Evolutionary conservation across 805 yeast genomes (phyloP), one percentile per base, ranked within the genome.

Genomic region (Pichia heedii): DNA sequence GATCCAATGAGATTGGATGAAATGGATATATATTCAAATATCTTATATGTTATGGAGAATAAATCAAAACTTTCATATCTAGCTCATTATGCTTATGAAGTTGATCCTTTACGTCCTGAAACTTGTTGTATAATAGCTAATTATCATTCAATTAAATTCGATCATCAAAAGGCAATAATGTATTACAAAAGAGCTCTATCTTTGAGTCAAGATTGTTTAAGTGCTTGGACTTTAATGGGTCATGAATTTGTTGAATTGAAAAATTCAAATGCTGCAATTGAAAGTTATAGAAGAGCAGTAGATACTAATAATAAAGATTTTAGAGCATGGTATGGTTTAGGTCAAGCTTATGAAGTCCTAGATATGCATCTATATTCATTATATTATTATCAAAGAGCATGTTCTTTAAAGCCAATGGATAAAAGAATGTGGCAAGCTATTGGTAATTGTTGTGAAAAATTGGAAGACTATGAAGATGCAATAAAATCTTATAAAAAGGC

Each of bases 141-240:
- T 62, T 90, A 86, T 63, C 89, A 89, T 61, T 84, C 96, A 30
- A 73, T 93, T 61, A 80, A 84, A 53, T 85, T 88, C 49, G 95
- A 93, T 53, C 98, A 93, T 62, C 97, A 88, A 60, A 85, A 84
- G 62, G 95, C 99, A 0, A 86, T 93, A 47, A 78, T 83, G 78
- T 88, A 87, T 63, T 93, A 89, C 57, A 82, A 87, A 53, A 72
- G 97, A 43, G 98, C 98, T 0, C 67, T 93, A 33, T 76, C 85
- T 0, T 68, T 93, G 47, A 84, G 88, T 58, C 77, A 83, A 48
- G 77, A 77, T 52, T 86, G 94, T 53, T 67, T 88, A 18, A 77
- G 87, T 49, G 97, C 97, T 0, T 93, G 97, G 97, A 93, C 97
- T 0, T 69, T 93, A 45, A 88, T 93, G 96, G 99, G 99, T 11